These are phyloP conservation scores for Melanopsichium pennsylvanicum DNA, from an alignment of 1,284 basidiomycete genomes.

Conservation along the genomic window DNA sequence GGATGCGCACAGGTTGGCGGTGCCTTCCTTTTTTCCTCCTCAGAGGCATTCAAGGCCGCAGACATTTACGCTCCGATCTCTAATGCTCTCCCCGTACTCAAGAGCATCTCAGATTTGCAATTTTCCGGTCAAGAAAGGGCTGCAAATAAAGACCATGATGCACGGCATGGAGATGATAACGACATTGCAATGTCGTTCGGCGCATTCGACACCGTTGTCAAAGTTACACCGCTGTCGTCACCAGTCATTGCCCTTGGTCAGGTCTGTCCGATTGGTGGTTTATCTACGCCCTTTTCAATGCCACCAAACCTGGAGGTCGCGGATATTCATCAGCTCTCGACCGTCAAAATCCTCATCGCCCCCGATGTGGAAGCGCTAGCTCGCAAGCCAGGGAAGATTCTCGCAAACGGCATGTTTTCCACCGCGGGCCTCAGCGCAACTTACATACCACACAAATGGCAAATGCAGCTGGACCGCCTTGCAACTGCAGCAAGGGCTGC, in stretches of 20 bases:
- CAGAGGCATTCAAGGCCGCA: conserved; percentile 12
- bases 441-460: conserved; percentile 42
- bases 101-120: conserved; percentile 4
- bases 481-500: conserved; percentile 12
- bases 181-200: background rate
- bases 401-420: conserved; percentile 3
- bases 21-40: conserved; percentile 14
- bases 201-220: conserved; percentile 27
- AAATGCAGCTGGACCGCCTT: conserved; percentile 14
- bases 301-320: conserved; percentile 26
- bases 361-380: conserved; percentile 9
- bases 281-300: conserved; percentile 22
- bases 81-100: conserved; percentile 34
- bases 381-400: conserved; percentile 7
- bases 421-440: conserved; percentile 31
- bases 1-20: conserved; percentile 38
- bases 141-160: background rate
- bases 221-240: conserved; percentile 21
- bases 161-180: too few species aligned
- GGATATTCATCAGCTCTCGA: conserved; percentile 19
- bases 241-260: conserved; percentile 26
- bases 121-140: conserved; percentile 1
- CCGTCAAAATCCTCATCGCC: conserved; percentile 27
- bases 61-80: conserved; percentile 28
- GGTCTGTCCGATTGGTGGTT: conserved; percentile 32